Conservation (phyloP, 768 basidiomycete species). For the Boletus subparvulus region DNA sequence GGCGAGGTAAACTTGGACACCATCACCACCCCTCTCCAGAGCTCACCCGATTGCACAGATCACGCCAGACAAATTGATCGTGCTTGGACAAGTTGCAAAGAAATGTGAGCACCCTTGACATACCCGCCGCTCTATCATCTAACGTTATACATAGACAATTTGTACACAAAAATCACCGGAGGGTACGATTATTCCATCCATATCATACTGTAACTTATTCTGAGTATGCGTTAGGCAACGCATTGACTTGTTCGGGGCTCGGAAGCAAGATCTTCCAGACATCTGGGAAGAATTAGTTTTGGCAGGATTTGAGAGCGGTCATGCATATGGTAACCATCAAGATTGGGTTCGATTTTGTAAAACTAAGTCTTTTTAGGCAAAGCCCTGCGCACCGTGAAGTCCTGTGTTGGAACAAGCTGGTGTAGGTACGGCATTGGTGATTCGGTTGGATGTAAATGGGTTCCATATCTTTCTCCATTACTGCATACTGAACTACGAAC, state of each 20-base stretch:
- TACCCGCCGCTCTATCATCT: not conserved
- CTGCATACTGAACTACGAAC: not conserved
- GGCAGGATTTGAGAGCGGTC: conserved; percentile 74
- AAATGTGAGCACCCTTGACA: conserved; percentile 43
- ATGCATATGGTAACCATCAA: conserved; percentile 60
- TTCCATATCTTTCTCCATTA: not conserved
- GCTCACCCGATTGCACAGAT: conserved; percentile 28
- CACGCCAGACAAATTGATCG: conserved; percentile 65
- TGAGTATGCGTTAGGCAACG: conserved; percentile 42
- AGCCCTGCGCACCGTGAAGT: conserved; percentile 70
- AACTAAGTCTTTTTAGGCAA: conserved; percentile 26
- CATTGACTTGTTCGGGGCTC: conserved; percentile 71
- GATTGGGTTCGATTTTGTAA: not conserved
- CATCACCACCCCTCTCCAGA: not conserved
- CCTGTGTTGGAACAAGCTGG: conserved; percentile 72
- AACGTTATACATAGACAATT: conserved; percentile 32
- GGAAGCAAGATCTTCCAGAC: conserved; percentile 63
- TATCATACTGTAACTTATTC: not conserved
- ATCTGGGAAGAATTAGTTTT: conserved; percentile 64
- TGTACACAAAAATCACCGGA: conserved; percentile 65
- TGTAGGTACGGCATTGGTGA: conserved; percentile 75
- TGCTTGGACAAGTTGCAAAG: conserved; percentile 62
- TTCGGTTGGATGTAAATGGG: conserved; percentile 52
- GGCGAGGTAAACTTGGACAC: conserved; percentile 47
- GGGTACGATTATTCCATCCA: conserved; percentile 20